Evolutionary conservation across 768 basidiomycete genomes (phyloP), one percentile per base, ranked within the genome.

Genomic region (Russula dissimulans): DNA sequence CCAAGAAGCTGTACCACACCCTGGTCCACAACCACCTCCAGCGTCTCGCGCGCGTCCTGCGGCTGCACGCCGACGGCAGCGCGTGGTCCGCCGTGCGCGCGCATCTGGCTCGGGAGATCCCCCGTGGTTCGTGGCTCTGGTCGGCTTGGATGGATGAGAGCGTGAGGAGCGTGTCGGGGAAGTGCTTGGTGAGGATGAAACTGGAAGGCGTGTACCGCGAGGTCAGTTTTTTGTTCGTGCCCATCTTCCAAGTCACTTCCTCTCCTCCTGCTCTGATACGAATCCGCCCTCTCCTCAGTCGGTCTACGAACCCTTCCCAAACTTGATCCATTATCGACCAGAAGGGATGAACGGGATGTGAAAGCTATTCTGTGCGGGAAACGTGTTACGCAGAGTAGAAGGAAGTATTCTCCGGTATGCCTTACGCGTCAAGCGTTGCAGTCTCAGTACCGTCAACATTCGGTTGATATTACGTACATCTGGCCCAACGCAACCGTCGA

Each of bases 1-100:
- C 78, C 53, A 77, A 78, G 10, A 82, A 81, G 63, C 79, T 83
- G 66, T 82, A 84, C 64, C 81, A 83, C 67, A 83, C 81, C 1
- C 78, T 82, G 52, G 72, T 84, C 17, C 81, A 83, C 67, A 82
- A 81, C 68, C 82, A 84, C 61, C 71, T 83, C 22, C 82, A 84
- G 68, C 77, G 81, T 18, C 67, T 84, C 34, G 80, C 80, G 22
- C 75, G 82, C 31, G 69, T 82, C 8, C 75, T 84, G 18, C 78
- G 75, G 4, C 67, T 82, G 63, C 82, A 84, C 65, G 71, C 74
- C 57, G 75, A 79, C 66, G 82, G 81, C 4, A 67, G 70, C 41
- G 82, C 79, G 10, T 83, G 80, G 78, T 75, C 73, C 52, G 72
- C 80, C 56, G 71, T 84, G 22, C 73, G 81, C 61, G 66, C 69